Evolutionary conservation across 164 flowering plant species (phyloP), one percentile per base, ranked within the genome.

Genomic region (Hamamelis virginiana): DNA sequence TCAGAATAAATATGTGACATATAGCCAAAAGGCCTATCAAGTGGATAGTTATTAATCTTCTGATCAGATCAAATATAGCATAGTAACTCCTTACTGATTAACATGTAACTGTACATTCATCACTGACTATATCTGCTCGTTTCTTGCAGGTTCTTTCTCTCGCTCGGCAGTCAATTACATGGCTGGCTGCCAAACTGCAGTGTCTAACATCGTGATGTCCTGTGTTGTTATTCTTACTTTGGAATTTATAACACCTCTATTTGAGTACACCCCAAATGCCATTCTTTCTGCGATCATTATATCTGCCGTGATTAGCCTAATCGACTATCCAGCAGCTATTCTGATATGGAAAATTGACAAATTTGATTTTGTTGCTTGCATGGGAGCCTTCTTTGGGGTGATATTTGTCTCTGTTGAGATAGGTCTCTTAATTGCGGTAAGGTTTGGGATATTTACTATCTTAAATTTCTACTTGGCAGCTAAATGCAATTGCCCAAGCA

Each of bases 341-440:
- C 81, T 89, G 72, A 88, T 95, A 23, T 92, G 91, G 89, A 95
- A 87, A 82, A 86, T 91, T 3, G 98, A 95, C 58, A 92, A 91
- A 61, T 80, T 92, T 23, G 97, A 95, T 69, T 95, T 95, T 61
- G 71, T 92, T 56, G 97, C 97, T 28, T 95, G 98, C 72, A 75
- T 89, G 82, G 97, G 98, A 73, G 97, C 98, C 43, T 92, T 92
- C 79, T 70, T 92, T 67, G 98, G 97, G 13, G 98, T 95, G 1
- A 65, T 92, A 27, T 92, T 95, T 66, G 64, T 23, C 6, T 84
- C 94, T 33, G 96, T 95, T 45, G 97, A 95, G 80, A 85, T 85
- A 1, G 98, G 98, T 27, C 94, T 95, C 69, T 62, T 92, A 64
- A 87, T 92, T 53, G 92, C 97, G 43, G 98, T 94, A 85, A 71